A percentile compares a stretch with the other conserved stretches of the same genome.
Evolutionary conservation across 352 stramenopile species (phyloP).

Genomic region (Globisporangium yorkense): DNA sequence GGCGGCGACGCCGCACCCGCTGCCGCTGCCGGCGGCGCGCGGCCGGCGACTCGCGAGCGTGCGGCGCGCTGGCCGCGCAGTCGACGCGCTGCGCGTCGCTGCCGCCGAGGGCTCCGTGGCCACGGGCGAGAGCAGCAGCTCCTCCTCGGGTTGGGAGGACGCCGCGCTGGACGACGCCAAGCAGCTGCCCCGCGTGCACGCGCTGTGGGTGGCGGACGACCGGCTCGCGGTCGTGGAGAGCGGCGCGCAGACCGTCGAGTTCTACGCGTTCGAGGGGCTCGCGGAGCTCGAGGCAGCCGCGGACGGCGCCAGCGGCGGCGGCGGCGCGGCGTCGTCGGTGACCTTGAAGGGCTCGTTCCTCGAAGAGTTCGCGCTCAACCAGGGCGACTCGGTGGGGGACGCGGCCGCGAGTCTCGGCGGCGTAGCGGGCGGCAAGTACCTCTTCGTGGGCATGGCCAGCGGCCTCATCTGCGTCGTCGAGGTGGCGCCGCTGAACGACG

Average conservation of each 20-base stretch:
- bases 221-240: conserved; percentile 63
- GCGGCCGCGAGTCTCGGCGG: conserved; percentile 37
- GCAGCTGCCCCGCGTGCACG: conserved; percentile 30
- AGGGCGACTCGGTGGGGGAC: conserved; percentile 37
- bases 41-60: conserved; percentile 36
- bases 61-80: conserved; percentile 20
- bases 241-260: conserved; percentile 50
- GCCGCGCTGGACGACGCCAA: not conserved
- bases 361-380: conserved; percentile 57
- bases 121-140: conserved; percentile 7
- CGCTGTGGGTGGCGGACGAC: conserved; percentile 45
- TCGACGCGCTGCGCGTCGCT: conserved; percentile 7
- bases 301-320: conserved; percentile 2
- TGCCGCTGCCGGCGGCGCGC: conserved; percentile 19
- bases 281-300: conserved; percentile 9
- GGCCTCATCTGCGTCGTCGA: conserved; percentile 67
- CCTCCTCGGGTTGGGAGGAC: conserved; percentile 1
- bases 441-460: conserved; percentile 75
- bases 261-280: conserved; percentile 65
- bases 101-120: not conserved
- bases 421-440: conserved; percentile 41
- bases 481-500: conserved; percentile 15
- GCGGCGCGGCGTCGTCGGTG: not conserved
- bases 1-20: conserved; percentile 18
- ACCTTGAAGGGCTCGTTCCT: conserved; percentile 23